Conservation (phyloP, 176 grass and related monocot genomes). For the Cenchrus purpureus region DNA sequence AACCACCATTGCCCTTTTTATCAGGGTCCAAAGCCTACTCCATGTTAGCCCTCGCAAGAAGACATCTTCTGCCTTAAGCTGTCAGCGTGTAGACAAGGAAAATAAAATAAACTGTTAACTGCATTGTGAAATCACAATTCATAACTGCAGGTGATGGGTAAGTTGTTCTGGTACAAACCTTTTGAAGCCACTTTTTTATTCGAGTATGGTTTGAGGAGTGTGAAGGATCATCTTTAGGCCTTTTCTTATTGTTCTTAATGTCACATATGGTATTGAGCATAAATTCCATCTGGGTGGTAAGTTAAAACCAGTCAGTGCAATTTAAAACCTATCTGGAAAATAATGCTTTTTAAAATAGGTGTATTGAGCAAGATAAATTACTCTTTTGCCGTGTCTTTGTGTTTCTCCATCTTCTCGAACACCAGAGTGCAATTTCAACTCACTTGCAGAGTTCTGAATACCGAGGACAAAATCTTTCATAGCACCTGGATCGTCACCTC, state of each 20-base stretch:
- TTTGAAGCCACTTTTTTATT: slow-evolving; percentile 94
- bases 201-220: slow-evolving; percentile 58
- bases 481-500: slow-evolving; percentile 76
- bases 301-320: slow-evolving; percentile 35
- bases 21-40: slow-evolving; percentile 81
- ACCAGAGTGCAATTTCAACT: slow-evolving; percentile 58
- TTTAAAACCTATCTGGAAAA: slow-evolving; percentile 25
- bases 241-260: slow-evolving; percentile 97
- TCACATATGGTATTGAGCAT: slow-evolving; percentile 94
- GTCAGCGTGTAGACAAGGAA: slow-evolving; percentile 31
- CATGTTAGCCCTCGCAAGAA: slow-evolving; percentile 82
- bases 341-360: slow-evolving; percentile 22
- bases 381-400: slow-evolving; percentile 74
- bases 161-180: slow-evolving; percentile 48
- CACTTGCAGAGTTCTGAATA: slow-evolving; percentile 74
- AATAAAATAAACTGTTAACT: slow-evolving; percentile 28
- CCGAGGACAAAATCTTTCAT: slow-evolving; percentile 94
- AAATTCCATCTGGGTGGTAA: slow-evolving; percentile 83
- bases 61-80: slow-evolving; percentile 75
- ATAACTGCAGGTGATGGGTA: neutral
- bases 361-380: slow-evolving; percentile 49
- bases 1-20: slow-evolving; percentile 98
- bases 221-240: slow-evolving; percentile 73
- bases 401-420: slow-evolving; percentile 53
- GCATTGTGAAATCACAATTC: slow-evolving; percentile 13